Conservation (phyloP, 768 basidiomycete genomes). For the Boletellus sp. region DNA sequence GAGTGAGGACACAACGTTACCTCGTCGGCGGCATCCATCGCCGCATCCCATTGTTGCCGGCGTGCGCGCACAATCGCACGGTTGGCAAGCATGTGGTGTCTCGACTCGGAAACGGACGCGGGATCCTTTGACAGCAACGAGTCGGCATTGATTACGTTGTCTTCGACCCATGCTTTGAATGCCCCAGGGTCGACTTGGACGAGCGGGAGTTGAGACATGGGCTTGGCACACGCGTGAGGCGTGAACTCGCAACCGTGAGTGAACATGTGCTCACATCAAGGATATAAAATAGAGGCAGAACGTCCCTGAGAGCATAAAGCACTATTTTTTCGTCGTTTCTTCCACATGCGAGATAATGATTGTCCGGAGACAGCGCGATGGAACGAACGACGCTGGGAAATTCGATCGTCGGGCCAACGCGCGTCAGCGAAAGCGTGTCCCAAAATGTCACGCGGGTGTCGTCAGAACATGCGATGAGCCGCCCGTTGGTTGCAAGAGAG, state of each 20-base stretch:
- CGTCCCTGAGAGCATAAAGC: not conserved
- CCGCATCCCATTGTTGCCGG: not conserved
- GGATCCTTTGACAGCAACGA: not conserved
- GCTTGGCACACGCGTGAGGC: not conserved
- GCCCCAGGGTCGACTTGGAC: not conserved
- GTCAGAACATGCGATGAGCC: not conserved
- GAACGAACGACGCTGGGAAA: not conserved
- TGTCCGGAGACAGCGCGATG: not conserved
- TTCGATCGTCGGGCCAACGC: not conserved
- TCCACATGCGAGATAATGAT: not conserved
- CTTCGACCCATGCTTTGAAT: conserved; percentile 6
- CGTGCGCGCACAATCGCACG: conserved; percentile 1
- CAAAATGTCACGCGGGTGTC: not conserved
- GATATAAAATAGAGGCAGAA: not conserved
- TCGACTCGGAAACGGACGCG: not conserved
- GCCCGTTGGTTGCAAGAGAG: not conserved
- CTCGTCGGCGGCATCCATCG: not conserved
- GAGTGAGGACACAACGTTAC: not conserved
- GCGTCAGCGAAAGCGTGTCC: not conserved
- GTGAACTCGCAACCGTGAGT: not conserved
- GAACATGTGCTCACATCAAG: conserved; percentile 2
- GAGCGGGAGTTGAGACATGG: conserved; percentile 1
- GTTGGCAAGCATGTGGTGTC: not conserved
- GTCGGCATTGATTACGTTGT: not conserved
- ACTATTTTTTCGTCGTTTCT: not conserved